Base-by-base conservation (phyloP, 208 protist genomes). In the Phytomonas francai region DNA sequence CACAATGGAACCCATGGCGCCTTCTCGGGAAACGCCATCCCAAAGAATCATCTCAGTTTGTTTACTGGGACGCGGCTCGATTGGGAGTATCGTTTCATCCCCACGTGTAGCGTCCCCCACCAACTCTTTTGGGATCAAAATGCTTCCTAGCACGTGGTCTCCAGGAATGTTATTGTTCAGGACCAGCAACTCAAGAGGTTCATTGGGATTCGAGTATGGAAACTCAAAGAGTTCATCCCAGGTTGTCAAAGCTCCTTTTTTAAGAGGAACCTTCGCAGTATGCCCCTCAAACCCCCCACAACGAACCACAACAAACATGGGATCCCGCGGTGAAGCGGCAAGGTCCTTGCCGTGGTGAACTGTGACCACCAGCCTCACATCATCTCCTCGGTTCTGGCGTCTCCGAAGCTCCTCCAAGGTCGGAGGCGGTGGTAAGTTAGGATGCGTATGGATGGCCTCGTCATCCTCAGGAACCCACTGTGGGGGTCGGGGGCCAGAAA, bases 171-270 rank as follows among this genome's bases (percentile, higher is more conserved):
- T 73, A 61, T 93, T 80, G 73, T 95, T 89, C 67, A 95, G 65
- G 27, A 95, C 81, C 32, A 92, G 78, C 54, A 95, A 78, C 78
- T 93, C 87, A 27, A 95, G 78, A 2, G 78, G 79, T 63, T 90
- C 85, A 39, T 85, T 78, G n/a, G 80, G 29, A 77, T 89, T 90
- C 45, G 85, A 83, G 77, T 93, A 95, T 5, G 89, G 87, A 69
- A 95, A 95, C 61, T 92, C 85, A 67, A 95, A 95, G 39, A 92
- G 85, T 76, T 93, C 90, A 59, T 92, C 90, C 90, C 90, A 95
- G 33, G 84, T 86, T 29, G 80, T 89, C 49, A 76, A 63, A 7
- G 77, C 63, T 33, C 78, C 87, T 63, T 79, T 84, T 45, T 87
- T 87, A 39, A 87, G 90, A 14, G 76, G 79, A 42, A 93, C 80